Base-by-base conservation (phyloP, 129 eudicot genomes). In the Flaveria linearis region DNA sequence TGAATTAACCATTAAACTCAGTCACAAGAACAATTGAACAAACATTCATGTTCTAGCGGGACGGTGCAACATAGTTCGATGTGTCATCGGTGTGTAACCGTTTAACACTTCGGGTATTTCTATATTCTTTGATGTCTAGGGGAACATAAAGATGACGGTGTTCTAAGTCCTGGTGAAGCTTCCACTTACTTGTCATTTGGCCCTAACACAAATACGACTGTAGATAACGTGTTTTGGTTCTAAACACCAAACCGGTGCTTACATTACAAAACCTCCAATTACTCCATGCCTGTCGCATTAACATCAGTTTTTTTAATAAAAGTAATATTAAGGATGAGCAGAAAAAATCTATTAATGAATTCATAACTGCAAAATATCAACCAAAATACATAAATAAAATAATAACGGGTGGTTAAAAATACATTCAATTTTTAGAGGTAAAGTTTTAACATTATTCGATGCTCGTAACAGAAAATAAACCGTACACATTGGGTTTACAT, bases 211-310 rank as follows among this genome's bases (percentile, higher is more conserved):
- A 81, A 68, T 43, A 73, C 16, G 5, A 36, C 79, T 1, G 33
- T 41, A 3, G 78, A 79, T 61, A 86, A 78, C 50, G 81, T n/a
- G 64, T 64, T 50, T 69, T 41, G 87, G 76, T 49, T 78, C 84
- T 20, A 83, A 36, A 66, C 89, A 85, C 36, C 63, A 63, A 10
- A 83, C 90, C 76, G 61, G 39, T 89, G 95, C 74, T 82, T 58
- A 86, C 86, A 62, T 25, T 86, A 72, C 72, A 83, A 60, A 86
- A 81, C 50, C 87, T 75, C 2, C 95, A 91, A 49, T 89, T 89
- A 75, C 91, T 86, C 95, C 95, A 84, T 71, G 26, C 75, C 46
- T 71, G 18, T 41, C 30, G 9, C 51, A n/a, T 41, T 36, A 1
- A 3, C 20, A 16, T 5, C 3, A 9, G 42, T 62, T 8, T 1